Conservation (phyloP, 2,329 filamentous ascomycete species). For the Decorospora gaudefroyi region DNA sequence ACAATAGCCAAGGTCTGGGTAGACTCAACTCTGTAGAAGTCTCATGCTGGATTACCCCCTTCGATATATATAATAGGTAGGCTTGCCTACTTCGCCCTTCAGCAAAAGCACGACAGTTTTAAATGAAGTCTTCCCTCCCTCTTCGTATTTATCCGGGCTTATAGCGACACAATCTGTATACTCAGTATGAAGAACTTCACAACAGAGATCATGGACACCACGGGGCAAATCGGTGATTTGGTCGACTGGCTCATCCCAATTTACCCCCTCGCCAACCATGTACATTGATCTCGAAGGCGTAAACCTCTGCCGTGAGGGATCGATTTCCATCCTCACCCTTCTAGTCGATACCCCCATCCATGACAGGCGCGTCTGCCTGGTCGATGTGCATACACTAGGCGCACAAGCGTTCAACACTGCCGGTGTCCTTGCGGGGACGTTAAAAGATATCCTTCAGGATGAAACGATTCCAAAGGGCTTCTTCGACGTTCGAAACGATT, state of each 20-base stretch:
- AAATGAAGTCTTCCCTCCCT: background rate
- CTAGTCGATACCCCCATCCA: slow-evolving; percentile 4
- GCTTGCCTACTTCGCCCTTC: too few relatives aligned
- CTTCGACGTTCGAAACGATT: slow-evolving; percentile 39
- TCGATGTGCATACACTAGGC: slow-evolving; percentile 19
- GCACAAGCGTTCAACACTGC: slow-evolving; percentile 31
- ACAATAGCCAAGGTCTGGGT: too few relatives aligned
- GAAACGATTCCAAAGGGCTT: slow-evolving; percentile 33
- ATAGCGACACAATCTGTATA: background rate
- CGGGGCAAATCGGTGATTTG: slow-evolving; percentile 1
- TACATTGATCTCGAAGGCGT: slow-evolving; percentile 36
- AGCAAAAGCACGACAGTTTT: background rate
- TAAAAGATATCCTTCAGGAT: slow-evolving; percentile 26
- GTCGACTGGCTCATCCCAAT: background rate
- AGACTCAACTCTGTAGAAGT: too few relatives aligned
- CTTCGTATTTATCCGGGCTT: background rate
- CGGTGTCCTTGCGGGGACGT: background rate
- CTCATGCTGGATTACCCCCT: too few relatives aligned
- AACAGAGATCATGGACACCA: background rate
- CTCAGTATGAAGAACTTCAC: background rate
- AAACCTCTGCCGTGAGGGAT: slow-evolving; percentile 31
- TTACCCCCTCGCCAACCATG: slow-evolving; percentile 7
- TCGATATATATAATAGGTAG: too few relatives aligned
- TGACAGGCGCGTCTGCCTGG: background rate
- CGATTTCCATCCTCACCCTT: slow-evolving; percentile 32